These are phyloP conservation scores for Phytopythium litorale DNA, from an alignment of 352 stramenopile species.

Conservation along the genomic window DNA sequence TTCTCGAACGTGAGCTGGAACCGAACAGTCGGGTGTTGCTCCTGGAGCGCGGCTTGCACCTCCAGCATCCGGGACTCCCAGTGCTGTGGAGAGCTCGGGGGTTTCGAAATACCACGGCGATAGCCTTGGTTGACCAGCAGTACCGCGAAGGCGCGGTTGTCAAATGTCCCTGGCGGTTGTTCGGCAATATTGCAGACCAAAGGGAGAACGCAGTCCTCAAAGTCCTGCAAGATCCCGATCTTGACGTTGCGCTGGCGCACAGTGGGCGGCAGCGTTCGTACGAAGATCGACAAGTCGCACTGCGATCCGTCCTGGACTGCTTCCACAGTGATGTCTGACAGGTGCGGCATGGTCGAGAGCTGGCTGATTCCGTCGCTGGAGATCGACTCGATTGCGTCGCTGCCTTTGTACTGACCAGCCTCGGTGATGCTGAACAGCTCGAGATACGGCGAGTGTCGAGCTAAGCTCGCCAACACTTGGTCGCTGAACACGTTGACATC, in stretches of 20 bases:
- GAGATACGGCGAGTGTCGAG: conserved; percentile 21
- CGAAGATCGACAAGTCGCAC: conserved; percentile 22
- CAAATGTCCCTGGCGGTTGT: conserved; percentile 18
- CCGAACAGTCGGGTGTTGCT: conserved; percentile 24
- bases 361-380: conserved; percentile 20
- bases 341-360: conserved; percentile 27
- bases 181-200: conserved; percentile 22
- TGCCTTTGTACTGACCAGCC: conserved; percentile 23
- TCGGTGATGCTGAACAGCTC: conserved; percentile 31
- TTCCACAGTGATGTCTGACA: conserved; percentile 35
- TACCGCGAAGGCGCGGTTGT: conserved; percentile 24
- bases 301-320: conserved; percentile 18
- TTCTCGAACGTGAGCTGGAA: conserved; percentile 40
- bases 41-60: conserved; percentile 15
- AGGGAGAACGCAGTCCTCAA: conserved; percentile 27
- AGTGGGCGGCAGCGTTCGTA: conserved; percentile 16
- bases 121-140: conserved; percentile 34
- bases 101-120: conserved; percentile 19
- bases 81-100: conserved; percentile 14
- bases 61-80: conserved; percentile 24
- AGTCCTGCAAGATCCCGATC: conserved; percentile 28
- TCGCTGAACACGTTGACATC: conserved; percentile 39
- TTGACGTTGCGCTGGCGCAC: conserved; percentile 41
- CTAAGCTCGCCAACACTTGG: conserved; percentile 22
- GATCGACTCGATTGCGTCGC: conserved; percentile 27